Conservation (phyloP, 129 eudicot genomes). For the Lactuca saligna region DNA sequence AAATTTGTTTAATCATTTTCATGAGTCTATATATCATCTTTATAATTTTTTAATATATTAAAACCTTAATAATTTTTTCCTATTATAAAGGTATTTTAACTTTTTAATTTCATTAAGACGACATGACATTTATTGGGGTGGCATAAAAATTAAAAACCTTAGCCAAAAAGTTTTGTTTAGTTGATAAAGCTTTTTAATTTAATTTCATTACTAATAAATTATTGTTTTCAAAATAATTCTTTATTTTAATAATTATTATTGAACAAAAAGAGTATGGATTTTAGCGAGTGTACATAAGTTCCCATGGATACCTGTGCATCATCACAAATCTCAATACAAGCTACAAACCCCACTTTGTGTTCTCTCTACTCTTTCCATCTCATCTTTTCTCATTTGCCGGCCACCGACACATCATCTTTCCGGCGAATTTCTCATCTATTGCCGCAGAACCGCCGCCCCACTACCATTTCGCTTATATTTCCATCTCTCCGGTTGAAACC, state of each 20-base stretch:
- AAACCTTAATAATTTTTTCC: no score
- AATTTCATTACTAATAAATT: no score
- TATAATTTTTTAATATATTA: no score
- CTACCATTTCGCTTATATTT: conserved; percentile 1
- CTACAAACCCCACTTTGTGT: conserved; percentile 17
- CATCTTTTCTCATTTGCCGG: conserved; percentile 20
- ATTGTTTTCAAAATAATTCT: no score
- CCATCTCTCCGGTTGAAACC: neutral
- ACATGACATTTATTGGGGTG: no score
- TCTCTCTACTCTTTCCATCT: conserved; percentile 23
- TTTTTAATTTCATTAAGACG: no score
- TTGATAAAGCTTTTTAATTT: no score
- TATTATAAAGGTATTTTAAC: no score
- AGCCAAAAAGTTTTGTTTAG: no score
- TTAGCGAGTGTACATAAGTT: conserved; percentile 29
- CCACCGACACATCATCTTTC: conserved; percentile 40
- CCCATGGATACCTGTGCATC: conserved; percentile 30
- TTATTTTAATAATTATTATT: neutral
- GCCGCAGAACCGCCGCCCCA: conserved; percentile 4
- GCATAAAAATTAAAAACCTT: no score
- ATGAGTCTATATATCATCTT: no score
- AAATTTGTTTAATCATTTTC: no score
- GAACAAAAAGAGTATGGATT: neutral
- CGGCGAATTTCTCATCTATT: conserved; percentile 23
- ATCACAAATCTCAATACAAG: conserved; percentile 19